phyloP scores from a whole-genome alignment of 1,284 basidiomycete genomes.

The Mrakiaceae sp. region DNA sequence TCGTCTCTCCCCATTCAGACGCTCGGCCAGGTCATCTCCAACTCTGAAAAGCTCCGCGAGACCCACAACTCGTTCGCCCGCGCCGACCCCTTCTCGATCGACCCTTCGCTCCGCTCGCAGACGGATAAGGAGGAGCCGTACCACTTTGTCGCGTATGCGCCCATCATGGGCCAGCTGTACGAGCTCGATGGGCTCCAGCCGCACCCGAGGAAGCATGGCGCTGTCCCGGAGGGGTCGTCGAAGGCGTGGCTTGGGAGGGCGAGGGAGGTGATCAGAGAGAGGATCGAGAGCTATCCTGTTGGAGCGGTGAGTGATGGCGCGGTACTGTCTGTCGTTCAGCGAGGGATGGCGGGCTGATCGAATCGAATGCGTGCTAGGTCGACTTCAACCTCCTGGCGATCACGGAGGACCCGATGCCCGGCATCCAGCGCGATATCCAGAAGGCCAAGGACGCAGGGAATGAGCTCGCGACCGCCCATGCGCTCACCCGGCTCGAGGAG shows the following conservation, averaged over 20 bases:
- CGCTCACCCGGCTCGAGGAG: constrained; percentile 2
- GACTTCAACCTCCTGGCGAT: constrained; percentile 14
- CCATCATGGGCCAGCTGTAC: constrained; percentile 66
- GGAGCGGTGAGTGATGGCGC: constrained; percentile 51
- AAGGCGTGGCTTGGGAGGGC: constrained; percentile 73
- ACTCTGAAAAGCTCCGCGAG: constrained; percentile 67
- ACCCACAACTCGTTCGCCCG: constrained; percentile 69
- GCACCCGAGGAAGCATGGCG: constrained; percentile 65
- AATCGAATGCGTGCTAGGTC: constrained; percentile 1
- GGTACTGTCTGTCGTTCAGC: too few species aligned
- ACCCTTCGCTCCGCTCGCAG: constrained; percentile 45
- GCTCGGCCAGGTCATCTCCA: constrained; percentile 70
- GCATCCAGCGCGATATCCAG: background rate
- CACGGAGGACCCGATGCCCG: constrained; percentile 11
- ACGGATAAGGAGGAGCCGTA: constrained; percentile 79
- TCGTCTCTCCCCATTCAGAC: constrained; percentile 34
- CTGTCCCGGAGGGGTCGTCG: constrained; percentile 37
- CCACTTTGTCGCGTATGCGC: constrained; percentile 84
- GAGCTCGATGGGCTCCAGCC: constrained; percentile 81
- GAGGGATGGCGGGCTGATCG: background rate
- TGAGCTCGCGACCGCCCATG: background rate
- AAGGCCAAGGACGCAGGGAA: background rate
- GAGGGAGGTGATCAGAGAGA: constrained; percentile 66
- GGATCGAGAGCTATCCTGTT: constrained; percentile 75
- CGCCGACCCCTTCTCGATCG: constrained; percentile 73